phyloP scores from a whole-genome alignment of 208 protist genomes.

The Crithidia acanthocephali region DNA sequence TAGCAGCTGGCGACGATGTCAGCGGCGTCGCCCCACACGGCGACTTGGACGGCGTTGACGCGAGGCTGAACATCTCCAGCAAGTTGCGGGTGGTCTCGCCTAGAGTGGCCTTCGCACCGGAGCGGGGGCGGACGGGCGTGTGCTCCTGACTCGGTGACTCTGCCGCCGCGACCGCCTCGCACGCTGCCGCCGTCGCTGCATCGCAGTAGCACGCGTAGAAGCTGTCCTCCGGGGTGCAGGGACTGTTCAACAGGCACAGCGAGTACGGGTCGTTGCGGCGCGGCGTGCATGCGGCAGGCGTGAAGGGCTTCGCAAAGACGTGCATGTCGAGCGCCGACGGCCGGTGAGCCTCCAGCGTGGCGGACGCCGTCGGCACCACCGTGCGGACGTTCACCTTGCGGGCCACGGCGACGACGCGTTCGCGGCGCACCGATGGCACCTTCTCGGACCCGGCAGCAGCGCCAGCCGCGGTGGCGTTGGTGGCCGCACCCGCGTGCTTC shows the following conservation, averaged over 20 bases:
- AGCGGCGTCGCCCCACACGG: slow-evolving; percentile 1
- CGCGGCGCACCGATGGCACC: slow-evolving; percentile 12
- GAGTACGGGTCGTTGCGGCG: slow-evolving; percentile 65
- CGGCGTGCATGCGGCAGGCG: slow-evolving; percentile 18
- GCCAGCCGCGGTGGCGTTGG: background rate
- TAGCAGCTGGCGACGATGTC: background rate
- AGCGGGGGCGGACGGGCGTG: slow-evolving; percentile 18
- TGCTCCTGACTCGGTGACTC: background rate
- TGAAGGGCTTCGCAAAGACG: slow-evolving; percentile 37
- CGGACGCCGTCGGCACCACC: background rate
- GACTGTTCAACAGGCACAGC: slow-evolving; percentile 39
- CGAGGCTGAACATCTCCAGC: slow-evolving; percentile 23
- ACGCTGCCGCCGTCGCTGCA: no score
- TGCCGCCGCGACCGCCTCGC: background rate
- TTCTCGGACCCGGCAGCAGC: background rate
- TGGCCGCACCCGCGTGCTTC: background rate
- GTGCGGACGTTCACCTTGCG: background rate
- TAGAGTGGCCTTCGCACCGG: background rate
- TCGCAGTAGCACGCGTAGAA: slow-evolving; percentile 72
- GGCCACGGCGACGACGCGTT: background rate
- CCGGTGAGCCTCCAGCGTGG: slow-evolving; percentile 7
- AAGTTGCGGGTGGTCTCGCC: slow-evolving; percentile 20
- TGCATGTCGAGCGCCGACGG: slow-evolving; percentile 16
- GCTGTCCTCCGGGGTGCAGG: slow-evolving; percentile 49
- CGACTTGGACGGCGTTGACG: slow-evolving; percentile 11